phyloP scores from a whole-genome alignment of 164 flowering plant genomes.

The Amborella trichopoda region DNA sequence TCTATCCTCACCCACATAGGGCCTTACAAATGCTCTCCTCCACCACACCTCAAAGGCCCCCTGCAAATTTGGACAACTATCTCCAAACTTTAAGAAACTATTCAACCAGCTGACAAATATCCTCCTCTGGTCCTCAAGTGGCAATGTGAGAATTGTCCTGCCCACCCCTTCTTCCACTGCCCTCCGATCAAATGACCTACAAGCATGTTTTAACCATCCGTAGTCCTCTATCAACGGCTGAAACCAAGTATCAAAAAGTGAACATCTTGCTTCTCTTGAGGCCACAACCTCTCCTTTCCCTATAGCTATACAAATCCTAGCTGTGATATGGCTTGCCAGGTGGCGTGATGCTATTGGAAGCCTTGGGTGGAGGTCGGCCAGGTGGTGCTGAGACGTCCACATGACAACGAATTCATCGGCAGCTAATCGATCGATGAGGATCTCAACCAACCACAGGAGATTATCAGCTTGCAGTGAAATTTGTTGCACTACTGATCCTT shows the following conservation, averaged over 20 bases:
- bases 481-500: conserved; percentile 40
- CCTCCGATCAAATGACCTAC: conserved; percentile 74
- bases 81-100: conserved; percentile 70
- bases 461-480: conserved; percentile 75
- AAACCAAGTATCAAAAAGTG: conserved; percentile 73
- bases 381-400: conserved; percentile 75
- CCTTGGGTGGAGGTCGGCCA: conserved; percentile 49
- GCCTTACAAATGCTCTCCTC: conserved; percentile 80
- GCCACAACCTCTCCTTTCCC: conserved; percentile 90
- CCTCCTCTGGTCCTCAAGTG: conserved; percentile 85
- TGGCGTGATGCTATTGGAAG: conserved; percentile 61
- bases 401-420: conserved; percentile 69
- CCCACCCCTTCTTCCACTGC: conserved; percentile 97
- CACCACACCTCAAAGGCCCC: conserved; percentile 99
- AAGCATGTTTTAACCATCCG: conserved; percentile 77
- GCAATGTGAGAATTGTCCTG: conserved; percentile 82
- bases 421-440: conserved; percentile 53
- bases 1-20: conserved; percentile 30
- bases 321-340: conserved; percentile 71
- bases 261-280: conserved; percentile 59
- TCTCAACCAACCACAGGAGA: conserved; percentile 85
- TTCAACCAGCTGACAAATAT: conserved; percentile 83
- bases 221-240: conserved; percentile 88
- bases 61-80: conserved; percentile 91
- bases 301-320: conserved; percentile 75